Conservation (phyloP, 495 filamentous ascomycete genomes). For the Pseudoneurospora amorphoporcata region DNA sequence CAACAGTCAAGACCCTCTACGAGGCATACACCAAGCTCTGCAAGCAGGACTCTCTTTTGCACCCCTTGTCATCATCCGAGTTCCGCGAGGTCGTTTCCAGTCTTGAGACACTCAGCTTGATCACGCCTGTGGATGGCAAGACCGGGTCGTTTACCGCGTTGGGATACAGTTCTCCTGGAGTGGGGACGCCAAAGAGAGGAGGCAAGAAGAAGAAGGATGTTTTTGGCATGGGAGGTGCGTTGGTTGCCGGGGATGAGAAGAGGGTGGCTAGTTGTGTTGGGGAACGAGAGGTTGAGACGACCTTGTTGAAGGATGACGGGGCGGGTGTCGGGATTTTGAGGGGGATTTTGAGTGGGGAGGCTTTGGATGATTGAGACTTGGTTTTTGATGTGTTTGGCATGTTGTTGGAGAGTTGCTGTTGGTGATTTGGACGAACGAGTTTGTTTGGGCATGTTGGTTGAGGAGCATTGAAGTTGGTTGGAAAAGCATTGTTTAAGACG, state of each 20-base stretch:
- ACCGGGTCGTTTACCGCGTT: conserved; percentile 50
- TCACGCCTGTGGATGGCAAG: conserved; percentile 66
- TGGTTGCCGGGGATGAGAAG: conserved; percentile 48
- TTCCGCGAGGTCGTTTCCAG: conserved; percentile 90
- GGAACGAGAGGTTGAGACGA: conserved; percentile 62
- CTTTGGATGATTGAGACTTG: conserved; percentile 27
- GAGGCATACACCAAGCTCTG: conserved; percentile 71
- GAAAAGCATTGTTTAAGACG: no score
- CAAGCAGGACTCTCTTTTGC: conserved; percentile 70
- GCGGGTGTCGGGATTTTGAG: conserved; percentile 47
- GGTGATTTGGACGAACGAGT: background rate
- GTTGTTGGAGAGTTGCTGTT: background rate
- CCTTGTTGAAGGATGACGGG: conserved; percentile 45
- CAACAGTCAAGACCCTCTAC: conserved; percentile 69
- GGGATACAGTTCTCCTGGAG: conserved; percentile 43
- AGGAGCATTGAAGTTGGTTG: no score
- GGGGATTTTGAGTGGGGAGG: conserved; percentile 43
- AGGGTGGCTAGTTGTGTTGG: conserved; percentile 67
- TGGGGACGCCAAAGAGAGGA: conserved; percentile 32
- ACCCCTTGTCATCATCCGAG: conserved; percentile 77
- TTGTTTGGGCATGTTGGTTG: background rate
- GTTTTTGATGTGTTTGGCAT: background rate
- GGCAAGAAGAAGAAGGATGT: conserved; percentile 19
- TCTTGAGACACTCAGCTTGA: conserved; percentile 72
- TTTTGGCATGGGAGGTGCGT: conserved; percentile 25